These are phyloP conservation scores for Ganoderma leucocontextum DNA, from an alignment of 1,284 basidiomycete genomes.

Conservation along the genomic window DNA sequence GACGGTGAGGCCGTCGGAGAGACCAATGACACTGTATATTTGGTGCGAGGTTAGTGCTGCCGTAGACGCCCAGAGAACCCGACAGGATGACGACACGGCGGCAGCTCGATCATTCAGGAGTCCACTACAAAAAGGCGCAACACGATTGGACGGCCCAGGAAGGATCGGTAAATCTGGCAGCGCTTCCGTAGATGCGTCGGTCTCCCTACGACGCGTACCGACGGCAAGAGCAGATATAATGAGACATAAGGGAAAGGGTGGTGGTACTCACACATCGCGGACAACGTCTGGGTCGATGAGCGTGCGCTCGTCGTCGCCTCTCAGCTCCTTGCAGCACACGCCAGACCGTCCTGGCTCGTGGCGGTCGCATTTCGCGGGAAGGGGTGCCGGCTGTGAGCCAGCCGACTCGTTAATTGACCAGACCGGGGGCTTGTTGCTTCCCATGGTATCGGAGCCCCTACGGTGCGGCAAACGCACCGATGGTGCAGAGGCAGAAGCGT, in stretches of 20 bases:
- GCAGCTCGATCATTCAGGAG: background rate
- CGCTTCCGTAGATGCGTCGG: background rate
- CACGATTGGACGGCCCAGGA: background rate
- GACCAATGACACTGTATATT: slow-evolving; percentile 85
- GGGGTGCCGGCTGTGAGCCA: slow-evolving; percentile 50
- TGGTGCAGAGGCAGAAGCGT: slow-evolving; percentile 34
- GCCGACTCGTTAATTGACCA: slow-evolving; percentile 62
- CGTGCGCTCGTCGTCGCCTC: slow-evolving; percentile 76
- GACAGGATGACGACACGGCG: slow-evolving; percentile 5
- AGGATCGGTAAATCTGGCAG: background rate
- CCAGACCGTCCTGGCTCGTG: slow-evolving; percentile 60
- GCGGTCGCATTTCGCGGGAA: slow-evolving; percentile 67
- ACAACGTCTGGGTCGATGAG: slow-evolving; percentile 88
- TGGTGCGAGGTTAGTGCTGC: slow-evolving; percentile 12
- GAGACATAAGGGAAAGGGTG: slow-evolving; percentile 5
- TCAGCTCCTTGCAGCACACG: slow-evolving; percentile 86
- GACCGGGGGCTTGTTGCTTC: slow-evolving; percentile 56
- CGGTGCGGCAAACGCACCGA: slow-evolving; percentile 46
- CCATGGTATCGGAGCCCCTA: slow-evolving; percentile 30
- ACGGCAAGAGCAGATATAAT: background rate
- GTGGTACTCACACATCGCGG: slow-evolving; percentile 74
- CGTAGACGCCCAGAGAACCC: background rate
- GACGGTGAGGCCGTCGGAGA: slow-evolving; percentile 96
- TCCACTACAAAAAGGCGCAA: background rate
- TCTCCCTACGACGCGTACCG: background rate